Conservation (phyloP, 148 eudicot genomes). For the Drosera capensis region DNA sequence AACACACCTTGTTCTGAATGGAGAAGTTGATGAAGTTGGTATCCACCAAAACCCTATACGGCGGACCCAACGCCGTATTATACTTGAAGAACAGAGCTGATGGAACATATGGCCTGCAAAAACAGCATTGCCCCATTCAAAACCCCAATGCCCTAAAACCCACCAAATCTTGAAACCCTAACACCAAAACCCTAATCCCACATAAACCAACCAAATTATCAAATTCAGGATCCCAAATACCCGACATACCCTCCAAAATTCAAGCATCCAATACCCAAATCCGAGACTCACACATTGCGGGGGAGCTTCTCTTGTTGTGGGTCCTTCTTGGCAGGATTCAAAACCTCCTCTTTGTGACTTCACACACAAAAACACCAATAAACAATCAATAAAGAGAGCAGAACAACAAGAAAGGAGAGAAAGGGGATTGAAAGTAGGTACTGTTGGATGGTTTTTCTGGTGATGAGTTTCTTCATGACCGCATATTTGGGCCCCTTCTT, state of each 20-base stretch:
- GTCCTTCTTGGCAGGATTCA: slow-evolving; percentile 80
- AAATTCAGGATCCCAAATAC: not conserved
- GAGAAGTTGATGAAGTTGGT: slow-evolving; percentile 98
- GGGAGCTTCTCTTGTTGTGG: slow-evolving; percentile 45
- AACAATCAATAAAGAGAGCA: not conserved
- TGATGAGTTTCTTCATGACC: slow-evolving; percentile 69
- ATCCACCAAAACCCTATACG: slow-evolving; percentile 84
- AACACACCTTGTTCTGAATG: slow-evolving; percentile 79
- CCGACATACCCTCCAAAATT: not conserved
- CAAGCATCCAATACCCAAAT: not conserved
- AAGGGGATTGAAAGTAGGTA: slow-evolving; percentile 11
- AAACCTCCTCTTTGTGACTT: slow-evolving; percentile 62
- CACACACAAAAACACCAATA: slow-evolving; percentile 3
- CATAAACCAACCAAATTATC: not conserved
- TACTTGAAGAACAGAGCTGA: slow-evolving; percentile 83
- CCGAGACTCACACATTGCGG: slow-evolving; percentile 57
- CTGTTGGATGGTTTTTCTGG: slow-evolving; percentile 73
- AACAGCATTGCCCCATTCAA: slow-evolving; percentile 7
- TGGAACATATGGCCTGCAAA: slow-evolving; percentile 70
- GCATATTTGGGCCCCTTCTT: slow-evolving; percentile 86
- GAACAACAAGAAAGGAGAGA: not conserved
- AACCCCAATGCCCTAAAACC: not conserved
- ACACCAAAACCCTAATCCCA: slow-evolving; percentile 2
- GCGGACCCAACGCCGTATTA: slow-evolving; percentile 88
- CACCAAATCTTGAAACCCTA: not conserved